Evolutionary conservation across 1,284 basidiomycete species (phyloP), one percentile per base, ranked within the genome.

Genomic region (Ustilago vetiveriae): DNA sequence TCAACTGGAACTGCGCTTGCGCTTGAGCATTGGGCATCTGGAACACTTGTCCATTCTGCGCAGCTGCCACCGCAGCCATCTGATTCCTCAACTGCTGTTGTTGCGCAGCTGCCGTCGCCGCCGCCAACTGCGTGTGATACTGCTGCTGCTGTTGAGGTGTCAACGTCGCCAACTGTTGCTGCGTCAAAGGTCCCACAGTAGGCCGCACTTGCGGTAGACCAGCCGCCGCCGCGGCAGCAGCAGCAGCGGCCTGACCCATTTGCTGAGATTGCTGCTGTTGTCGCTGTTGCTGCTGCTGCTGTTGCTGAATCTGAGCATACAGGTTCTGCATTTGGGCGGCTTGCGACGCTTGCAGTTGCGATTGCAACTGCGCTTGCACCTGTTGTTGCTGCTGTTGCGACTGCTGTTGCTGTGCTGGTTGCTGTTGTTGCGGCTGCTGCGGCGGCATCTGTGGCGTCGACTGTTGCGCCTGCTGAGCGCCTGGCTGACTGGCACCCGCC

Each of bases 321-420:
- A 68, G 52, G 19, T 51, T 68, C 42, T 72, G 70, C 59, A 72
- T 68, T 35, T 64, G 56, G 0, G 67, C 63, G 13, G 68, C 64
- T 45, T 68, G 57, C 0, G 54, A 47, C 5, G 57, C 60, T 26
- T 62, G 65, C 37, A 69, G 46, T 35, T 58, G 55, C 41, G 47
- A 47, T 22, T 58, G 62, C 1, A 52, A 14, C 33, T 63, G 65
- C 36, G 63, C 59, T 32, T 67, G 69, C 19, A 44, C 45, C 32
- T 57, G 36, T 37, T 37, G 36, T 21, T 37, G 36, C 36, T 54
- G 58, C 21, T 58, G 56, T 36, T 41, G 44, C 16, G 43, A 4
- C 16, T 7, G 43, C 11, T 46, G 44, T 17, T 63, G 68, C 24
- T 36, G 55, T 1, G 48, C 35, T 35, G 47, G 9, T 32, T 56